phyloP scores from a whole-genome alignment of 2,329 filamentous ascomycete species.

The Clarireedia hainanense region DNA sequence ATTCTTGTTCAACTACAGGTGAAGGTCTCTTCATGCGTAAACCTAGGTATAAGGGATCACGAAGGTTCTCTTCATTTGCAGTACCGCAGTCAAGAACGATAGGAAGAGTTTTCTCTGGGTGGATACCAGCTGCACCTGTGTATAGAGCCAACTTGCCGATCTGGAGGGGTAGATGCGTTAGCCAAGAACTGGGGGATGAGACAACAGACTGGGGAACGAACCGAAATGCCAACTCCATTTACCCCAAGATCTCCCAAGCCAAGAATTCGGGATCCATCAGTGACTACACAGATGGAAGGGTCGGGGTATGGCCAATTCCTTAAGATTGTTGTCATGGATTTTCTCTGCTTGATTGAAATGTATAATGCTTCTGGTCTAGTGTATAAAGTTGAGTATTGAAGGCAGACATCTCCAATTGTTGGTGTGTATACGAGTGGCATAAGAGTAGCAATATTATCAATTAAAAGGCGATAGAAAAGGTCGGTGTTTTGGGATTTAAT shows the following conservation, averaged over 20 bases:
- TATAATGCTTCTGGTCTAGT: conserved; percentile 93
- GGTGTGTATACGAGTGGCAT: conserved; percentile 84
- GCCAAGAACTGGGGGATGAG: neutral
- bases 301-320: conserved; percentile 85
- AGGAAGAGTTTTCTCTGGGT: conserved; percentile 73
- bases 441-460: conserved; percentile 68
- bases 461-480: conserved; percentile 75
- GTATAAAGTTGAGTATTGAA: conserved; percentile 94
- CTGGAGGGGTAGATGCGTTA: conserved; percentile 30
- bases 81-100: conserved; percentile 62
- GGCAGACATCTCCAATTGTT: conserved; percentile 90
- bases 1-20: conserved; percentile 72
- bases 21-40: conserved; percentile 76
- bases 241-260: conserved; percentile 92
- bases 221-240: conserved; percentile 96
- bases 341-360: conserved; percentile 90
- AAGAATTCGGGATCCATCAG: conserved; percentile 86
- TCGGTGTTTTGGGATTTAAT: conserved; percentile 70
- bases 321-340: conserved; percentile 80
- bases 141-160: conserved; percentile 94
- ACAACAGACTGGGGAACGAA: conserved; percentile 34
- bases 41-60: conserved; percentile 78
- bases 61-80: conserved; percentile 57
- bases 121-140: conserved; percentile 90
- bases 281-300: conserved; percentile 94